Evolutionary conservation across 1,284 basidiomycete species (phyloP).

Genomic region (Puccinia horiana): DNA sequence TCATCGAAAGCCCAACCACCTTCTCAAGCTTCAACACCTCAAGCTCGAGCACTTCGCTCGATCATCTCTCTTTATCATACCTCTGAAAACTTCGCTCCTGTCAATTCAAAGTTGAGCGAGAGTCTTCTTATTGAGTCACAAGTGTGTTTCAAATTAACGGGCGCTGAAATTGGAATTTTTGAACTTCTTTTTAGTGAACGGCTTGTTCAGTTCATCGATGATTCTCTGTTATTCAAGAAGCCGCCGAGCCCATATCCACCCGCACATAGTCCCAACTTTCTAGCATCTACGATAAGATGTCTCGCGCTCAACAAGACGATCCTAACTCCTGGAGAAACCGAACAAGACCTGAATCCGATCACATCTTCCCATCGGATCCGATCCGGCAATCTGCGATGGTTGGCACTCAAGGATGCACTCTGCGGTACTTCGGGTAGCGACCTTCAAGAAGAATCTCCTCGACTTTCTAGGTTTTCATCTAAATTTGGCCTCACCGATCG

Average conservation of each 20-base stretch:
- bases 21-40: neutral
- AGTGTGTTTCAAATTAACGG: neutral
- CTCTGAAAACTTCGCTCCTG: conserved; percentile 34
- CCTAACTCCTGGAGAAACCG: conserved; percentile 27
- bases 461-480: neutral
- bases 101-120: conserved; percentile 39
- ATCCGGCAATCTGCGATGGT: conserved; percentile 29
- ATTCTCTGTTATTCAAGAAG: conserved; percentile 41
- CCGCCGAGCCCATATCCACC: conserved; percentile 27
- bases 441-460: neutral
- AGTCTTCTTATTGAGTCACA: neutral
- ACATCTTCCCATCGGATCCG: conserved; percentile 1
- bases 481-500: conserved; percentile 9
- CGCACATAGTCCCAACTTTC: neutral
- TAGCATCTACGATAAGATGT: conserved; percentile 17
- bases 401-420: conserved; percentile 32
- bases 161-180: neutral
- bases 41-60: conserved; percentile 19
- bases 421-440: conserved; percentile 30
- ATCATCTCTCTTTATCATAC: conserved; percentile 47
- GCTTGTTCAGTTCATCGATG: conserved; percentile 45
- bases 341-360: conserved; percentile 39
- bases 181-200: conserved; percentile 14
- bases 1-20: neutral
- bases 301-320: conserved; percentile 33